Evolutionary conservation across 2,329 filamentous ascomycete genomes (phyloP), one percentile per base, ranked within the genome.

Genomic region (Penicillium sp.): DNA sequence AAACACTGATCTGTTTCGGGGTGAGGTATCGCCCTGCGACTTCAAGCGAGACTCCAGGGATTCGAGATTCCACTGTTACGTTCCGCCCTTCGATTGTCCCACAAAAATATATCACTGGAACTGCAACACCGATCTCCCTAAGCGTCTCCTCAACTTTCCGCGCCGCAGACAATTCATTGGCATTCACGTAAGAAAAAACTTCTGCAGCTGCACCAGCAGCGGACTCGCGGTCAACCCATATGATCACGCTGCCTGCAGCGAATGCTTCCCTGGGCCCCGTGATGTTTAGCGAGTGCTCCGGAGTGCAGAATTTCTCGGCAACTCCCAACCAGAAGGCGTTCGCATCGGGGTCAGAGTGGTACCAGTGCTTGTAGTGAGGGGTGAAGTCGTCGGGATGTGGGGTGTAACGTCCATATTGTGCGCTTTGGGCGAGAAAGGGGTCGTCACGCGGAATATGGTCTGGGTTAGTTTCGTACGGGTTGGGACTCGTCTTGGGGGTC

Each of bases 11-110:
- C 56, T 77, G 69, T 19, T 68, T 63, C 9, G 55, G n/a, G 21
- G 63, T 68, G 22, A 77, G 68, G 52, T 75, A 71, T 22, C 64
- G 71, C 71, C 70, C 77, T n/a, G 68, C 73, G 44, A 72, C 65
- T 43, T 76, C 71, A 29, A 77, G 61, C 14, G 74, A 71, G 48
- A 76, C 71, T 5, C 75, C 75, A 4, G 74, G 72, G 22, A 77
- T 72, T 44, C 75, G 66, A 14, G 73, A 74, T 61, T 76, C 74
- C 43, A 75, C 68, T 8, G 74, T 72, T 41, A 76, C 66, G 56
- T 77, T 76, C 51, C 70, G 75, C 43, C 68, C 73, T 26, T 73
- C 69, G 45, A 77, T 64, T 31, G 63, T 71, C 14, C 73, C 71
- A 52, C 67, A 74, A n/a, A 75, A 75, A 50, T 72, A 68, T 58